Evolutionary conservation across 306 rosid species (phyloP), one percentile per base, ranked within the genome.

Genomic region (Oemleria cerasiformis): DNA sequence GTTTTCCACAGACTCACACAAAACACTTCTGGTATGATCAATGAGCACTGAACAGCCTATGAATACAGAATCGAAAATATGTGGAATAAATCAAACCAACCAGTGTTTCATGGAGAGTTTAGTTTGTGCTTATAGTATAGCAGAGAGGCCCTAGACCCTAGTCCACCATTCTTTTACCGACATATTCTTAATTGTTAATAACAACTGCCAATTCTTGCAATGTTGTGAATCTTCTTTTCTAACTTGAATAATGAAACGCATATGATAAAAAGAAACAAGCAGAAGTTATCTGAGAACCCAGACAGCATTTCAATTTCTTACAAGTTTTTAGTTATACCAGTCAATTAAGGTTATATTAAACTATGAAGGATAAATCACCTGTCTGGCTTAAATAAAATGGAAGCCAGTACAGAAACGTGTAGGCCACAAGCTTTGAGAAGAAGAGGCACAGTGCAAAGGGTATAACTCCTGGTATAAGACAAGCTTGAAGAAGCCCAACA

Each of bases 401-500:
- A 53, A 89, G 76, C 96, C 97, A 92, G 70, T 85, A 92, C 7
- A 92, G 79, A 77, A 89, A 87, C 0, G 96, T 92, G 79, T 89
- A 92, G 61, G 92, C 97, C 71, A 88, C 97, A 68, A 92, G 97
- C 86, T 92, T 92, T 64, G 96, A 85, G 43, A 92, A 92, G 88
- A 92, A 89, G 70, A 92, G 92, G 72, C 96, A 89, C 68, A 89
- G 25, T 0, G 97, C 91, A 78, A 85, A 89, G 39, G 96, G 86
- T 48, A 92, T 85, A 3, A 89, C 97, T 44, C 97, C 96, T 0
- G 97, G 97, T 62, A 92, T 92, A 82, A 51, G 58, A 65, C 91
- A 87, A 7, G 97, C 97, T 34, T 87, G 79, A 70, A 79, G n/a
- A 55, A 89, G 81, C 20, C 97, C 97, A 43, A 92, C 73, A 23